Conservation (phyloP, 192 early-diverging fungal genomes). For the Coemansia aciculifera region DNA sequence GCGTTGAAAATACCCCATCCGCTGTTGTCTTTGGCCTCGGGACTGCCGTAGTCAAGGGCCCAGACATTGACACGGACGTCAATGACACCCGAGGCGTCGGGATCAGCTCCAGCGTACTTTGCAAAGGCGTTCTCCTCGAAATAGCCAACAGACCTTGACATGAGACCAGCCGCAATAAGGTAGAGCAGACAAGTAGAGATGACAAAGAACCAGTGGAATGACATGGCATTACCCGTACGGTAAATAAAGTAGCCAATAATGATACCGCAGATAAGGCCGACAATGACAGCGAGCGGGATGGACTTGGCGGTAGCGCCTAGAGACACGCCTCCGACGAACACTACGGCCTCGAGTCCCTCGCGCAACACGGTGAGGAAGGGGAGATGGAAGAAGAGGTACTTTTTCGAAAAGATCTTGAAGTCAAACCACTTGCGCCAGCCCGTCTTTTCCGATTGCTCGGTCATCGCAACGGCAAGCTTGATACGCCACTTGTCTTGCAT, state of each 20-base stretch:
- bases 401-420: conserved; percentile 51
- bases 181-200: conserved; percentile 70
- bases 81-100: conserved; percentile 58
- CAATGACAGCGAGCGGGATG: conserved; percentile 79
- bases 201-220: conserved; percentile 79
- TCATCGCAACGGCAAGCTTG: conserved; percentile 60
- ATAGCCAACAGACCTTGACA: conserved; percentile 63
- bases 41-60: conserved; percentile 66
- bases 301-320: conserved; percentile 63
- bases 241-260: conserved; percentile 76
- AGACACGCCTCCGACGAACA: conserved; percentile 85
- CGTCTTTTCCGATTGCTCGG: conserved; percentile 30
- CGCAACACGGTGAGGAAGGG: conserved; percentile 84
- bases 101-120: conserved; percentile 66
- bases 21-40: conserved; percentile 47
- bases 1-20: conserved; percentile 76
- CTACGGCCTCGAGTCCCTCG: conserved; percentile 87
- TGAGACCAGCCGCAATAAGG: conserved; percentile 79
- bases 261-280: conserved; percentile 68
- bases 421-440: conserved; percentile 34
- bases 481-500: conserved; percentile 78
- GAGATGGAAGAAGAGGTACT: conserved; percentile 76
- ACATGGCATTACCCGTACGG: conserved; percentile 65
- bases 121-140: conserved; percentile 71
- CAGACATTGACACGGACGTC: conserved; percentile 64